A percentile compares a stretch with the other conserved stretches of the same genome.
phyloP scores from a whole-genome alignment of 2,329 filamentous ascomycete species.

The Ceratocystis alfenasii region DNA sequence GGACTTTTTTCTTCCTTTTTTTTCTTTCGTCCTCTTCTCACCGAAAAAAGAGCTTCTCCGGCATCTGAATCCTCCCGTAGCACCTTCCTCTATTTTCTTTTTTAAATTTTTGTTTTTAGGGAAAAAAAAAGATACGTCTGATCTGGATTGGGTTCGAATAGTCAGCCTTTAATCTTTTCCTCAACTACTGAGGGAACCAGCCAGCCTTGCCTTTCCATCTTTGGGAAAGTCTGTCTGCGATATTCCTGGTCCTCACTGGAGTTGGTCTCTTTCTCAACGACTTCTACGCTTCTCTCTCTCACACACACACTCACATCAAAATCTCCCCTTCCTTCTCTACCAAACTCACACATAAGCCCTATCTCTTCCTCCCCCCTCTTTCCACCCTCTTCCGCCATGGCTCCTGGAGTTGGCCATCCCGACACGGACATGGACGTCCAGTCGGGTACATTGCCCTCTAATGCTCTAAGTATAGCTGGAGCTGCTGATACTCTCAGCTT shows the following conservation, averaged over 20 bases:
- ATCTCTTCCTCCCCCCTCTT: not conserved
- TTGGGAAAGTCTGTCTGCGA: not conserved
- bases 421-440: conserved; percentile 28
- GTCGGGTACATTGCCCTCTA: conserved; percentile 27
- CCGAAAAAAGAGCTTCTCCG: not conserved
- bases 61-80: conserved; percentile 5
- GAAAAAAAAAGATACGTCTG: not conserved
- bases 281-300: not conserved
- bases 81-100: conserved; percentile 18
- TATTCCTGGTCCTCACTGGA: not conserved
- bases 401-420: conserved; percentile 31
- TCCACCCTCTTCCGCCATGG: conserved; percentile 26
- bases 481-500: conserved; percentile 38
- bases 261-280: not conserved
- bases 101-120: conserved; percentile 17
- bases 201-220: conserved; percentile 12
- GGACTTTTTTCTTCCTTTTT: not conserved
- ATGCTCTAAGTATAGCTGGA: conserved; percentile 28
- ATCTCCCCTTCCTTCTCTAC: not conserved
- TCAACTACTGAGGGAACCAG: not conserved
- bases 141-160: conserved; percentile 1
- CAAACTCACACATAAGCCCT: too few species aligned
- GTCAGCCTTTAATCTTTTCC: not conserved
- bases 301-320: too few species aligned
- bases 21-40: conserved; percentile 4